phyloP scores from a whole-genome alignment of 2,329 filamentous ascomycete species.

The Fusarium scirpi region DNA sequence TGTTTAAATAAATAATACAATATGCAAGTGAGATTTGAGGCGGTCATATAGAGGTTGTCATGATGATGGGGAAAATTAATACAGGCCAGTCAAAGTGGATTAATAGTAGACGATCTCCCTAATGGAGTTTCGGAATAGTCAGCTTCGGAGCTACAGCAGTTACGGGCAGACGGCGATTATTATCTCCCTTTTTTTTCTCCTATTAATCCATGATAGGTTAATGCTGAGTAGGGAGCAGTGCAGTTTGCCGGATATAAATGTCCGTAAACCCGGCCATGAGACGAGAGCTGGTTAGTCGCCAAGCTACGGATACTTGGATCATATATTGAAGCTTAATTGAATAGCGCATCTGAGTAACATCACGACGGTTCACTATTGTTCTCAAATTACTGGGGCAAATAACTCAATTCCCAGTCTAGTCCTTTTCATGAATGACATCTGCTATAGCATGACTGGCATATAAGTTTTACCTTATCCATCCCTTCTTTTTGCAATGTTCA shows the following conservation, averaged over 20 bases:
- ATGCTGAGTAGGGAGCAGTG: slow-evolving; percentile 9
- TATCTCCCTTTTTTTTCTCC: slow-evolving; percentile 1
- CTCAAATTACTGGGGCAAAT: background rate
- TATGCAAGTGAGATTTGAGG: background rate
- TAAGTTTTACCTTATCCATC: slow-evolving; percentile 1
- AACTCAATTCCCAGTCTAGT: slow-evolving; percentile 6
- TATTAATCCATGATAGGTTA: slow-evolving; percentile 15
- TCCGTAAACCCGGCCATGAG: slow-evolving; percentile 7
- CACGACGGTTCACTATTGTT: background rate
- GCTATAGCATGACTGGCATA: slow-evolving; percentile 9
- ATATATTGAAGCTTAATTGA: background rate
- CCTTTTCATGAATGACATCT: slow-evolving; percentile 28
- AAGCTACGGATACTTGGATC: background rate
- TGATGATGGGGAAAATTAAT: slow-evolving; percentile 3
- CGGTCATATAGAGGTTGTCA: background rate
- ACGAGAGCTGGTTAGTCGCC: background rate
- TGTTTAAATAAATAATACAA: background rate
- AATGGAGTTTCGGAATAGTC: slow-evolving; percentile 25
- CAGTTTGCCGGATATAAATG: slow-evolving; percentile 28
- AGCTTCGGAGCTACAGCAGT: background rate
- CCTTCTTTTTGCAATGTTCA: slow-evolving; percentile 15
- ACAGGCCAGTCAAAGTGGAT: slow-evolving; percentile 17
- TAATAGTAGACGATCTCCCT: slow-evolving; percentile 10
- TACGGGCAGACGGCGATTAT: background rate
- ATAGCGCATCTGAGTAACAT: background rate